phyloP scores from a whole-genome alignment of 257 asterid genomes.

The Solanum infundibuliforme region DNA sequence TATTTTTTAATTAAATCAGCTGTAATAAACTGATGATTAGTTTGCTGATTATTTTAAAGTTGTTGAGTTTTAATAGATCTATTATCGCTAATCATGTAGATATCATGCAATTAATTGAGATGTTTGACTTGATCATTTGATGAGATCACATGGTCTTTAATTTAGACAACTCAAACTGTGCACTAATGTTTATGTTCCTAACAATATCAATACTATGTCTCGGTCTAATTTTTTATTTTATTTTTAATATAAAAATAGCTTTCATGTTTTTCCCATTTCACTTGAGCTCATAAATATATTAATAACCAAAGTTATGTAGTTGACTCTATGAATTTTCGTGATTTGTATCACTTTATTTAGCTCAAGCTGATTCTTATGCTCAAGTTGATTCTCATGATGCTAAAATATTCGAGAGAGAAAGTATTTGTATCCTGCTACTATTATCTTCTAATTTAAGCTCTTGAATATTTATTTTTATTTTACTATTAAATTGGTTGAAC shows the following conservation, averaged over 20 bases:
- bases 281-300: not conserved
- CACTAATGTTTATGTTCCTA: not conserved
- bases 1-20: not conserved
- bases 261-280: not conserved
- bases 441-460: not conserved
- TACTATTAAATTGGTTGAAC: too few species aligned
- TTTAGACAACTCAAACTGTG: not conserved
- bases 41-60: not conserved
- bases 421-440: not conserved
- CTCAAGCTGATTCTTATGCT: not conserved
- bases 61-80: not conserved
- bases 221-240: too few species aligned
- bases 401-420: not conserved
- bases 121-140: not conserved
- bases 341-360: not conserved
- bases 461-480: not conserved
- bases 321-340: too few species aligned
- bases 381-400: not conserved
- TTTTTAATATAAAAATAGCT: not conserved
- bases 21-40: not conserved
- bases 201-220: not conserved
- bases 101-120: not conserved
- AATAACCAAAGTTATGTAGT: too few species aligned
- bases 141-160: not conserved
- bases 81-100: slow-evolving; percentile 3